Percentiles rank a stretch among this genome's conserved stretches.
phyloP scores from a whole-genome alignment of 306 rosid species.

The Vicia faba region DNA sequence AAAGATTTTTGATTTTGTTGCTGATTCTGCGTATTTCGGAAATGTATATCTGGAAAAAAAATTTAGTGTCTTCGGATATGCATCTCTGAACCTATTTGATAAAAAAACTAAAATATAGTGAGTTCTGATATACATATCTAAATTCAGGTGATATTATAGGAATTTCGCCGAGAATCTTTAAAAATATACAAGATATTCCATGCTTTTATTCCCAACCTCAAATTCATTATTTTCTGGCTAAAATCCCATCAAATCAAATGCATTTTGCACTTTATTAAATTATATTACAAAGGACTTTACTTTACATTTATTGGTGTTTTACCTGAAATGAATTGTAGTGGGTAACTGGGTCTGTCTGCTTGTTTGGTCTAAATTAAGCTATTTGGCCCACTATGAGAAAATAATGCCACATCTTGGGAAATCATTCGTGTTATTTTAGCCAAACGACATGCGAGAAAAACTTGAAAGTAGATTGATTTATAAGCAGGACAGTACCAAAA shows the following conservation, averaged over 20 bases:
- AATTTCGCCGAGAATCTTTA: too few species aligned
- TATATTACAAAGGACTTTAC: not conserved
- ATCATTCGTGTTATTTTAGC: slow-evolving; percentile 8
- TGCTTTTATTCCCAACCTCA: slow-evolving; percentile 25
- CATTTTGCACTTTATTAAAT: too few species aligned
- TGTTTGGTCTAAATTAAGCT: not conserved
- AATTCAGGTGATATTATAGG: too few species aligned
- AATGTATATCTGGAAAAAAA: too few species aligned
- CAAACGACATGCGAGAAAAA: slow-evolving; percentile 12
- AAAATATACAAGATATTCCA: too few species aligned
- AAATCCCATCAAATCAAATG: too few species aligned
- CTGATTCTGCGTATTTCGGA: too few species aligned
- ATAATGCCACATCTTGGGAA: slow-evolving; percentile 39
- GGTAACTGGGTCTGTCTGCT: not conserved
- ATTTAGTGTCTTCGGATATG: too few species aligned
- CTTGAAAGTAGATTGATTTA: slow-evolving; percentile 33
- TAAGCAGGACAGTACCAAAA: slow-evolving; percentile 13
- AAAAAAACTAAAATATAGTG: too few species aligned
- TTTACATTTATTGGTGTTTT: slow-evolving; percentile 4
- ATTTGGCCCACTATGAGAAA: not conserved
- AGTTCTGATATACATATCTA: too few species aligned
- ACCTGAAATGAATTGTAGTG: not conserved
- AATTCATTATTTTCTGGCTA: not conserved
- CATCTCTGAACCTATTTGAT: too few species aligned
- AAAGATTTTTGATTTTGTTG: too few species aligned